These are phyloP conservation scores for Boletus rufocinnamomeus DNA, from an alignment of 768 basidiomycete species.

Conservation along the genomic window DNA sequence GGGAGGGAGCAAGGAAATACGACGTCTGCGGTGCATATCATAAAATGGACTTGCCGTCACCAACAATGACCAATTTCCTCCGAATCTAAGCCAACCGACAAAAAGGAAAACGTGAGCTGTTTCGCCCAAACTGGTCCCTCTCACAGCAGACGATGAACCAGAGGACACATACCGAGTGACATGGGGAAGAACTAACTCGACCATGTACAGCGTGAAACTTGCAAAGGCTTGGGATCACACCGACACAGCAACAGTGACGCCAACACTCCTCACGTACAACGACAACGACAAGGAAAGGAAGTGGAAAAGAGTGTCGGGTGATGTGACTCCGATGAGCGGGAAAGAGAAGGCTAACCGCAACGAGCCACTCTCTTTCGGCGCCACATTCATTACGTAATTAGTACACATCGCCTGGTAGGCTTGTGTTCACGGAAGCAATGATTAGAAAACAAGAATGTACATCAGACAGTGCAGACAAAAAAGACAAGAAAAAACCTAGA, in stretches of 20 bases:
- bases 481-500: too few species aligned
- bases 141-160: background rate
- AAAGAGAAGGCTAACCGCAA: conserved; percentile 21
- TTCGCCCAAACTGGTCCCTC: background rate
- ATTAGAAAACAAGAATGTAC: background rate
- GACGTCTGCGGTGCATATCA: background rate
- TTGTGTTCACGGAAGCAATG: background rate
- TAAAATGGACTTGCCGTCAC: conserved; percentile 70
- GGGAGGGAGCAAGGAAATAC: background rate
- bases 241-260: background rate
- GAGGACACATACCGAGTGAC: conserved; percentile 53
- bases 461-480: background rate
- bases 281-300: conserved; percentile 3
- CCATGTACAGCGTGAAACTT: background rate
- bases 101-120: too few species aligned
- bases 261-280: conserved; percentile 4
- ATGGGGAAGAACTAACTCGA: conserved; percentile 22
- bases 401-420: conserved; percentile 20
- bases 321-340: conserved; percentile 16
- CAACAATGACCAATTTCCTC: conserved; percentile 94
- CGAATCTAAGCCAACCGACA: conserved; percentile 68
- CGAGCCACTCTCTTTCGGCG: conserved; percentile 30
- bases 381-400: conserved; percentile 32
- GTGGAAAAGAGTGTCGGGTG: background rate
- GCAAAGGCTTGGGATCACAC: background rate